Base-by-base conservation (phyloP, 1,284 basidiomycete species). In the Schizophyllum commune region DNA sequence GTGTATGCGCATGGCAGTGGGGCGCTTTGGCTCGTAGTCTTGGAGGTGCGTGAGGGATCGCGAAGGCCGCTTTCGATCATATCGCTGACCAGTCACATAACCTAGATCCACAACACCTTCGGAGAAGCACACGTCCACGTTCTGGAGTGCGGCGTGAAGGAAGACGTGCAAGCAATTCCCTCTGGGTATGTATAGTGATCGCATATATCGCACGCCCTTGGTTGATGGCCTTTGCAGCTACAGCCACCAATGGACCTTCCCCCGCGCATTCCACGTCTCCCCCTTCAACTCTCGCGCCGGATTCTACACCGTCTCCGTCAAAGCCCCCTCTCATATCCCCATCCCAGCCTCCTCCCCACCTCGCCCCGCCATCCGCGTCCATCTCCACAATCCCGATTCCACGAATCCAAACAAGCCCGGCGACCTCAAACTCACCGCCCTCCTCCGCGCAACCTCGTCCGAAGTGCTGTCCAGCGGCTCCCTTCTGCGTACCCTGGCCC, bases 201-300 rank as follows among this genome's bases (percentile, higher is more conserved):
- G n/a, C n/a, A n/a, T n/a, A n/a, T n/a, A n/a, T n/a, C n/a, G n/a
- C n/a, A 22, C 52, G 57, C 22, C 55, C 15, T 11, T 11, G 52
- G 15, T 19, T 34, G 53, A 58, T n/a, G 57, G 22, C 32, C 11
- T 27, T 52, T 53, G 17, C 27, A 58, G 58, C 60, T 88, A 81
- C 66, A 78, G 85, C 58, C 81, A 89, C 66, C 81, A 86, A 63
- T 92, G 89, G 88, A 86, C 83, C 0, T 84, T 92, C 60, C 78
- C 77, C 22, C 83, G 89, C 21, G 79, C 83, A 61, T 92, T 92
- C 70, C 89, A 92, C 67, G 90, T 92, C 32, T 92, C 88, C 0
- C 89, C 90, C 0, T 92, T 91, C 78, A 92, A 91, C 70, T 86
- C 91, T 66, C 79, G 89, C 3, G 77, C 79, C 19, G 89, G 89